Percentiles rank a stretch among this genome's conserved stretches.
phyloP scores from a whole-genome alignment of 2,329 filamentous ascomycete genomes.

The Pestalotiopsis sp. region DNA sequence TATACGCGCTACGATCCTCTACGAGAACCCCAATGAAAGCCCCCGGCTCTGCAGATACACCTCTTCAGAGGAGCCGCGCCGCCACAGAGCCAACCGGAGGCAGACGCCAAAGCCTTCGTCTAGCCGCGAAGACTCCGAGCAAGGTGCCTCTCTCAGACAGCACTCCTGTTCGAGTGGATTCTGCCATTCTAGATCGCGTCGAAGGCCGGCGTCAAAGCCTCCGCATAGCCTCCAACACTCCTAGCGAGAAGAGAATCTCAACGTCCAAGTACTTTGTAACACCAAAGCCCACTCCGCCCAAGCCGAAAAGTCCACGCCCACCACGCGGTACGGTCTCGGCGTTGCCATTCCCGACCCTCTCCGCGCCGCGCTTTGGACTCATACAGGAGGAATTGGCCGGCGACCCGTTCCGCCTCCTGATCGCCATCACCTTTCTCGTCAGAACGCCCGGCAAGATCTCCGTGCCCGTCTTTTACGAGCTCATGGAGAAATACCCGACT shows the following conservation, averaged over 20 bases:
- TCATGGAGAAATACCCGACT: slow-evolving; percentile 72
- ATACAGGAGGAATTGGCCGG: slow-evolving; percentile 79
- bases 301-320: slow-evolving; percentile 34
- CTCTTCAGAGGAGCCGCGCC: neutral
- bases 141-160: neutral
- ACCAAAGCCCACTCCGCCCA: slow-evolving; percentile 11
- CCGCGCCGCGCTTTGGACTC: slow-evolving; percentile 69
- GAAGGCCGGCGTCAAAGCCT: slow-evolving; percentile 7
- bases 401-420: slow-evolving; percentile 78
- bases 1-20: neutral
- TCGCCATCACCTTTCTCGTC: slow-evolving; percentile 85
- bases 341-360: slow-evolving; percentile 70
- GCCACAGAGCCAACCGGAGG: neutral
- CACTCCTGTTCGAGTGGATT: neutral
- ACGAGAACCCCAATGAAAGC: neutral
- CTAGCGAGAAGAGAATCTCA: slow-evolving; percentile 25
- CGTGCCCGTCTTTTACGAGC: slow-evolving; percentile 72
- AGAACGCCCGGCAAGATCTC: slow-evolving; percentile 75
- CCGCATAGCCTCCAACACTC: slow-evolving; percentile 17
- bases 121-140: neutral
- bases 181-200: neutral
- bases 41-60: neutral
- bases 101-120: neutral
- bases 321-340: slow-evolving; percentile 51
- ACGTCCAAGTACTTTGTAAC: slow-evolving; percentile 38